Evolutionary conservation across 192 early-diverging fungal species (phyloP), one percentile per base, ranked within the genome.

Genomic region (Powellomyces hirtus): DNA sequence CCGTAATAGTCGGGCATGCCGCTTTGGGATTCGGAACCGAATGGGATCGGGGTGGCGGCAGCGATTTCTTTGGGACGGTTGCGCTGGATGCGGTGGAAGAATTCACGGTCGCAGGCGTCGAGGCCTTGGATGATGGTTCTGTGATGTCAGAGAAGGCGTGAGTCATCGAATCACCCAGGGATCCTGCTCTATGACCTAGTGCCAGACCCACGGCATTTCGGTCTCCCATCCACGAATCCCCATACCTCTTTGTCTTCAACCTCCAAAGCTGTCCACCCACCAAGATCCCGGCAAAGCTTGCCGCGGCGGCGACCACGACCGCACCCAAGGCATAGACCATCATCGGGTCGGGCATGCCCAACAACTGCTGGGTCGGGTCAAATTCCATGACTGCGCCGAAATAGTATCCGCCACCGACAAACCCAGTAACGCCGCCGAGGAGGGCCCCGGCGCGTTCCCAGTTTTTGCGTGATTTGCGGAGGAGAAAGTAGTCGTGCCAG

Each of bases 1-100:
- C 91, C 93, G 66, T 95, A 96, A 73, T 89, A 96, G 79, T 95
- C 92, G 18, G 93, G 93, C 63, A 93, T 80, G 57, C 66, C 74
- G 24, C 59, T 51, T 24, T 75, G 53, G 0, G 0, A 13, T 24
- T 40, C 49, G n/a, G n/a, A n/a, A n/a, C 44, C 53, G 34, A 42
- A 24, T 29, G 67, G 67, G n/a, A 69, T 31, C 20, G 64, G 64
- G n/a, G 22, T 26, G 8, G 50, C 70, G 0, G 55, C 38, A 16
- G 70, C 62, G 33, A 72, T 72, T 89, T 82, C 76, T 27, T 75
- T 71, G 14, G 81, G 81, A 30, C 81, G 67, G 67, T 72, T 59
- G 33, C 62, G 49, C 26, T 70, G 52, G 44, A 82, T 80, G 0
- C 79, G 63, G 35, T 73, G 60, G 55, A 76, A 81, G 61, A 82